A percentile compares a stretch with the other conserved stretches of the same genome.
Evolutionary conservation across 306 rosid genomes (phyloP).

Genomic region (Morella rubra): DNA sequence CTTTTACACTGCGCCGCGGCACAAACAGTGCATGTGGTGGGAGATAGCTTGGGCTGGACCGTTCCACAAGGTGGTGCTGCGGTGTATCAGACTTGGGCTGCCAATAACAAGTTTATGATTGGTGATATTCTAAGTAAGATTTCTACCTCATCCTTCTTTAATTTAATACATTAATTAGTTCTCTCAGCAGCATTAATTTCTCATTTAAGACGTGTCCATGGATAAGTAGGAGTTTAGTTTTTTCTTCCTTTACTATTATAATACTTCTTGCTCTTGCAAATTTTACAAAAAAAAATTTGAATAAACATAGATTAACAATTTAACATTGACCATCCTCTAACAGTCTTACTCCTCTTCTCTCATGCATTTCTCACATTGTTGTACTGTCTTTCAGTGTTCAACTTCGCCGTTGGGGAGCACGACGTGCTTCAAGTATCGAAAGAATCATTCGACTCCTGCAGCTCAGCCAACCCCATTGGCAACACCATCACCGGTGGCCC

Average conservation of each 20-base stretch:
- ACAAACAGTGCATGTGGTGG: constrained; percentile 37
- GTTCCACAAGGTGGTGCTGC: constrained; percentile 8
- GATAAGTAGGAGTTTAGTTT: too few relatives aligned
- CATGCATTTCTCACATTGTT: too few relatives aligned
- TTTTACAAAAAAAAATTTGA: too few relatives aligned
- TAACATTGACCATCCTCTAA: too few relatives aligned
- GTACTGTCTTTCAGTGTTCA: constrained; percentile 8
- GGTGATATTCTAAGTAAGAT: constrained; percentile 36
- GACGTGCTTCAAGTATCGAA: constrained; percentile 11
- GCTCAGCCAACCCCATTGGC: not conserved
- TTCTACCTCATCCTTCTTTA: too few relatives aligned
- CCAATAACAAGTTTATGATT: constrained; percentile 10
- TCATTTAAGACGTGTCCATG: too few relatives aligned
- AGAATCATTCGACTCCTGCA: constrained; percentile 15
- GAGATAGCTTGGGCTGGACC: constrained; percentile 36
- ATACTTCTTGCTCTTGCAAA: too few relatives aligned
- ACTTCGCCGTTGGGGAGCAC: not conserved
- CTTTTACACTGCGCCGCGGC: constrained; percentile 20
- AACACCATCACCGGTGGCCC: not conserved
- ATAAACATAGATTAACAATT: too few relatives aligned
- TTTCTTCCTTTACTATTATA: too few relatives aligned
- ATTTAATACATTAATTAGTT: too few relatives aligned
- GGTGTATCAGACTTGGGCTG: constrained; percentile 39
- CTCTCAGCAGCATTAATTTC: too few relatives aligned
- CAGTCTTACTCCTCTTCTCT: too few relatives aligned